Base-by-base conservation (phyloP, 306 rosid species). In the Biancaea sappan region DNA sequence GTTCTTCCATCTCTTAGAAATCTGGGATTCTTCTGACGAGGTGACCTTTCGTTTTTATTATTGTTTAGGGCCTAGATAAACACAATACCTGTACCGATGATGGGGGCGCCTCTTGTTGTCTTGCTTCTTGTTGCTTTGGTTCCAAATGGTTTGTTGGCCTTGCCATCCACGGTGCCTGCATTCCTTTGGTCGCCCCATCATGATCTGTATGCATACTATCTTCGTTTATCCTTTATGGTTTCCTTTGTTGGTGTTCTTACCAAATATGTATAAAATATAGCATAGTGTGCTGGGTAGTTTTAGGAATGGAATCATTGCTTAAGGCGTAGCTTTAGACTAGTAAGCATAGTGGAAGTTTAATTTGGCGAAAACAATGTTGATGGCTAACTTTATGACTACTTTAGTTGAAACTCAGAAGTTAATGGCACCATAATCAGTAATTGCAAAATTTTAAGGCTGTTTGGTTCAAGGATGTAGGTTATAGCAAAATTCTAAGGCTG, bases 111-210 rank as follows among this genome's bases (percentile, higher is more conserved):
- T 29, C 67, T 86, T 65, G 41, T 72, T 82, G 83, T 66, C 67
- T 71, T 88, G 82, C 24, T 86, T 65, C 46, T 87, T 41, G 84
- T 66, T 19, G 82, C 82, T 71, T 53, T 73, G 13, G 19, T 82
- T 73, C 89, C 87, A 5, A 59, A 74, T 25, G 88, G 87, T 29
- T 59, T 82, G 44, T 69, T 83, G 5, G 79, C 90, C 37, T 56
- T 28, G 72, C 83, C 91, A 4, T 86, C 93, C 62, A 89, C 97
- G 2, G 88, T 76, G 63, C 96, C 98, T 4, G 98, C 98, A 47
- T 89, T 94, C 51, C 90, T 94, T 61, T 94, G 98, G 98, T 89
- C 96, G 2, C 86, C 94, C 18, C 84, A 89, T 75, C 83, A 81
- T 57, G 62, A 78, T 40, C 67, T 74, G 89, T 84, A 56, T n/a